These are phyloP conservation scores for Brassica juncea DNA, from an alignment of 345 rosid genomes.

Conservation along the genomic window DNA sequence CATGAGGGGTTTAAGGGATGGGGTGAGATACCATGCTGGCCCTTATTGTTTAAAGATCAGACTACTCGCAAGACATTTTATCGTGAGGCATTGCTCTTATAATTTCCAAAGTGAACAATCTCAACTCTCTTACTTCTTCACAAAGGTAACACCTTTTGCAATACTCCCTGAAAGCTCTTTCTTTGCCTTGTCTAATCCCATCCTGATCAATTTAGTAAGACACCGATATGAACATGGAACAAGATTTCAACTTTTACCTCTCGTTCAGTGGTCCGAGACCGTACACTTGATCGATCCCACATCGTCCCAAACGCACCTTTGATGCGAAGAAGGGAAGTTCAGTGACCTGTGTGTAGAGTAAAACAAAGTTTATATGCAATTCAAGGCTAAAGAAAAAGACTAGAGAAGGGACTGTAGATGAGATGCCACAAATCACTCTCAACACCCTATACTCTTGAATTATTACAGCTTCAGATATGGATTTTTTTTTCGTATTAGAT, in stretches of 20 bases:
- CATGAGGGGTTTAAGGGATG: no score
- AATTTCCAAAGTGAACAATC: no score
- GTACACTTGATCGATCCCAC: constrained; percentile 71
- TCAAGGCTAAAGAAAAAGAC: neutral
- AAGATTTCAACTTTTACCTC: constrained; percentile 49
- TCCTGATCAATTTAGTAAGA: constrained; percentile 37
- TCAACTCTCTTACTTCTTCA: constrained; percentile 50
- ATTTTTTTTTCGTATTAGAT: no score
- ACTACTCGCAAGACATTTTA: no score
- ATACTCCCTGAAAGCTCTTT: constrained; percentile 78
- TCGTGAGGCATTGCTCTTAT: no score
- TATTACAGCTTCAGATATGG: no score
- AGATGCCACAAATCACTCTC: constrained; percentile 75
- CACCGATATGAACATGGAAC: neutral
- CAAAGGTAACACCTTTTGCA: constrained; percentile 71
- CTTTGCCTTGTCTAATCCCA: constrained; percentile 86
- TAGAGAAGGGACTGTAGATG: constrained; percentile 46
- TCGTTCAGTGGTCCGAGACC: constrained; percentile 85
- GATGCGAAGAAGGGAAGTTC: constrained; percentile 95
- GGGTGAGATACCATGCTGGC: no score
- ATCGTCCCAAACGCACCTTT: constrained; percentile 75
- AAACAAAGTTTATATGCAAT: neutral
- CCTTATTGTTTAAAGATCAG: no score
- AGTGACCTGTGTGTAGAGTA: constrained; percentile 58
- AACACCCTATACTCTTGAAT: no score